Conservation (phyloP, 2,329 filamentous ascomycete species). For the Calonectria crousiana region DNA sequence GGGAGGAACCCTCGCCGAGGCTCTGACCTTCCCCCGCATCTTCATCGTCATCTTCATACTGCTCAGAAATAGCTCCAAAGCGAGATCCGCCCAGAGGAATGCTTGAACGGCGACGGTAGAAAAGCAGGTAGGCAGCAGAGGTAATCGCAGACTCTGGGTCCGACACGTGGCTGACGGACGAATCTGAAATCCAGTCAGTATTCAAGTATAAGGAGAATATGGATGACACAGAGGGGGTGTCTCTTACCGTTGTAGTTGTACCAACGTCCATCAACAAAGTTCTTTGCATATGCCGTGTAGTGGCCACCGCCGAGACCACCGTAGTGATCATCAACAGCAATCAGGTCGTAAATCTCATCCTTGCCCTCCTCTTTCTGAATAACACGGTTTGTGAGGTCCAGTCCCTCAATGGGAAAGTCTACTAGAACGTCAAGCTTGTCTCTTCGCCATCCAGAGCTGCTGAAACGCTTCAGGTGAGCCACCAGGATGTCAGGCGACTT, state of each 20-base stretch:
- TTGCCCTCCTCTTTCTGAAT: conserved; percentile 85
- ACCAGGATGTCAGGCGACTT: conserved; percentile 95
- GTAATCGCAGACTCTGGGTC: conserved; percentile 76
- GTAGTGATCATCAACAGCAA: conserved; percentile 96
- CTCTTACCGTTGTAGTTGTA: conserved; percentile 94
- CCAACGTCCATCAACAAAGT: conserved; percentile 90
- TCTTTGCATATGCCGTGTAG: conserved; percentile 95
- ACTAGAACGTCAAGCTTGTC: conserved; percentile 94
- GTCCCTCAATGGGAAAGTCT: conserved; percentile 88
- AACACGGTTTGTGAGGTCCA: conserved; percentile 85
- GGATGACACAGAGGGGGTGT: not conserved
- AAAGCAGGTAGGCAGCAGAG: conserved; percentile 88
- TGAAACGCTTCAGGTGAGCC: conserved; percentile 96
- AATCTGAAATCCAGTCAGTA: conserved; percentile 72
- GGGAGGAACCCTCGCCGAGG: conserved; percentile 87
- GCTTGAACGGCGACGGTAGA: conserved; percentile 89
- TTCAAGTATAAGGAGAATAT: not conserved
- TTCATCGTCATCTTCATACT: conserved; percentile 63
- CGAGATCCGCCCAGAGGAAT: conserved; percentile 82
- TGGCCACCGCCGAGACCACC: conserved; percentile 94
- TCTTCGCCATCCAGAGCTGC: conserved; percentile 81
- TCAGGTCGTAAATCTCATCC: conserved; percentile 88
- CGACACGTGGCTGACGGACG: conserved; percentile 73
- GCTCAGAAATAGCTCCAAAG: conserved; percentile 77
- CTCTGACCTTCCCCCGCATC: conserved; percentile 84